phyloP scores from a whole-genome alignment of 208 protist species.

The Leishmania arabica region DNA sequence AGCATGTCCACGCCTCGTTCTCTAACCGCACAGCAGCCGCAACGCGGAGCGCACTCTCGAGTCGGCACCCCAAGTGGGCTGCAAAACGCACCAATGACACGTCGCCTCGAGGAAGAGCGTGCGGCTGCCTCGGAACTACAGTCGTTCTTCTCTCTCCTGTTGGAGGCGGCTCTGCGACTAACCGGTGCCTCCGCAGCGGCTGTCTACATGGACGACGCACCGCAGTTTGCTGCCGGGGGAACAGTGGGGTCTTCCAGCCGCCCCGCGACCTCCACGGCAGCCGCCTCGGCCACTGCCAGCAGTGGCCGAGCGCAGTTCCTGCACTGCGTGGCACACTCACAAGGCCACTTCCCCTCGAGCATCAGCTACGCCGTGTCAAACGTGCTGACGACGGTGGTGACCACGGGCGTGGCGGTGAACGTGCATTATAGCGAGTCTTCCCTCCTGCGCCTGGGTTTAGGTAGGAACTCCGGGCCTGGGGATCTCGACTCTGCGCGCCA shows the following conservation, averaged over 20 bases:
- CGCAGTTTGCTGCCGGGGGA: not conserved
- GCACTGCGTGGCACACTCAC: slow-evolving; percentile 59
- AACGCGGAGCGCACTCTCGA: not conserved
- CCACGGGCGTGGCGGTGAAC: slow-evolving; percentile 67
- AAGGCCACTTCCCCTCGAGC: slow-evolving; percentile 53
- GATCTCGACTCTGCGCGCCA: not conserved
- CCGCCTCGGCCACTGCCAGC: not conserved
- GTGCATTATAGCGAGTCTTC: slow-evolving; percentile 35
- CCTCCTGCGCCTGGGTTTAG: slow-evolving; percentile 1
- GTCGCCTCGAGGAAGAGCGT: slow-evolving; percentile 29
- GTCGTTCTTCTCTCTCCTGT: slow-evolving; percentile 64
- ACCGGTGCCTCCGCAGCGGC: slow-evolving; percentile 56
- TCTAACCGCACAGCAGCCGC: not conserved
- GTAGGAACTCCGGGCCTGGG: not conserved
- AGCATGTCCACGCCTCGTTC: not conserved
- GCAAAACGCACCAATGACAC: slow-evolving; percentile 22
- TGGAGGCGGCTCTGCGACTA: slow-evolving; percentile 56
- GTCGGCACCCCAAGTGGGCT: not conserved
- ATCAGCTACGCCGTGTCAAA: slow-evolving; percentile 57
- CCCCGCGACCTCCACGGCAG: not conserved
- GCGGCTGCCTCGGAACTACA: slow-evolving; percentile 47
- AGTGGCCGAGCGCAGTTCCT: slow-evolving; percentile 38
- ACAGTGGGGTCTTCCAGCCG: not conserved
- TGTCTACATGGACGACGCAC: slow-evolving; percentile 52
- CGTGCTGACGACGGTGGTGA: slow-evolving; percentile 59